These are phyloP conservation scores for Mimosa bimucronata DNA, from an alignment of 306 rosid species.

Conservation along the genomic window DNA sequence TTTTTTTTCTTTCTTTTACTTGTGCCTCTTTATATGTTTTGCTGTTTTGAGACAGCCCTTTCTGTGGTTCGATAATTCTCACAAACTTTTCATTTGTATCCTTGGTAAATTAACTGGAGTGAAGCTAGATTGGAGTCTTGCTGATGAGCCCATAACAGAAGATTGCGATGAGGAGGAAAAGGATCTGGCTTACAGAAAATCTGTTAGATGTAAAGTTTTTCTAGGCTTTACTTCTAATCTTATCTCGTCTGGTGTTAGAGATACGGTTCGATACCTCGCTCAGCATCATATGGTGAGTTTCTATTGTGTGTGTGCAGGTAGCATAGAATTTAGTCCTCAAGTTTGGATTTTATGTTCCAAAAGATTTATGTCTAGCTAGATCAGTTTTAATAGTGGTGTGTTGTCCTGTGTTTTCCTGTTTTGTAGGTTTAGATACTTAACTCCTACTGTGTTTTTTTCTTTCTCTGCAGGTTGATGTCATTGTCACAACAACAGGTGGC, in stretches of 20 bases:
- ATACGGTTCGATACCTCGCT: conserved; percentile 71
- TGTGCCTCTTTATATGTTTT: not conserved
- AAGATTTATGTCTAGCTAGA: not conserved
- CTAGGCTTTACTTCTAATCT: conserved; percentile 95
- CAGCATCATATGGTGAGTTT: conserved; percentile 84
- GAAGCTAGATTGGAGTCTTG: conserved; percentile 94
- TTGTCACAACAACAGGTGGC: conserved; percentile 94
- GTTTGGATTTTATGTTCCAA: not conserved
- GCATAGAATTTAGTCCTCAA: not conserved
- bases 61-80: not conserved
- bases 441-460: not conserved
- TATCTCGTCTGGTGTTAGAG: conserved; percentile 92
- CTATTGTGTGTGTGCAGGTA: not conserved
- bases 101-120: conserved; percentile 39
- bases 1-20: not conserved
- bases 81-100: conserved; percentile 19
- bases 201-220: conserved; percentile 75
- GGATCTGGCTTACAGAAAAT: conserved; percentile 54
- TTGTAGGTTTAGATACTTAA: not conserved
- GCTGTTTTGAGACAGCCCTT: not conserved
- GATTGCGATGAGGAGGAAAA: conserved; percentile 66
- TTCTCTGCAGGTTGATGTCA: conserved; percentile 70
- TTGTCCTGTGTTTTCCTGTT: not conserved
- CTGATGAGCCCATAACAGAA: conserved; percentile 58
- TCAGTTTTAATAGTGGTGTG: not conserved